These are phyloP conservation scores for Calonectria montana DNA, from an alignment of 2,329 filamentous ascomycete species.

Conservation along the genomic window DNA sequence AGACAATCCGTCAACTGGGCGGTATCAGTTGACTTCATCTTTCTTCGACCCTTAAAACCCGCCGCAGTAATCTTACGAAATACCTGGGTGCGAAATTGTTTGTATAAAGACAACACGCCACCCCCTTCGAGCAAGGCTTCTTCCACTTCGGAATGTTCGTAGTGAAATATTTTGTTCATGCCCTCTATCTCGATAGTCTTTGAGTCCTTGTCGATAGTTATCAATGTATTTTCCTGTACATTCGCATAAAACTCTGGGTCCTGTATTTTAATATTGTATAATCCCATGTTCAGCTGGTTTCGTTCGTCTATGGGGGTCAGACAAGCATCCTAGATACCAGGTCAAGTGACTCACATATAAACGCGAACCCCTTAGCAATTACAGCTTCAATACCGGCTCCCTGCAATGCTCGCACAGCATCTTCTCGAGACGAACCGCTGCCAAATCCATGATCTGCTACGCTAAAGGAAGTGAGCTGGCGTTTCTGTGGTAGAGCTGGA, in stretches of 20 bases:
- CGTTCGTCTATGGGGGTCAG: not conserved
- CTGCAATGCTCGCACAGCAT: not conserved
- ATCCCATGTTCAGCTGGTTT: not conserved
- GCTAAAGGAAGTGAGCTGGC: not conserved
- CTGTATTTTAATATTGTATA: not conserved
- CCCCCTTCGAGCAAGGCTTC: not conserved
- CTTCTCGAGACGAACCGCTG: not conserved
- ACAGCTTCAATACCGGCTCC: not conserved
- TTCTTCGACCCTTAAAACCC: not conserved
- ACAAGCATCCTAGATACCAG: not conserved
- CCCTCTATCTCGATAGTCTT: not conserved
- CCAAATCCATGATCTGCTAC: not conserved
- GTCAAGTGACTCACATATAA: not conserved
- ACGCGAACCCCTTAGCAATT: not conserved
- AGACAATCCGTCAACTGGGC: not conserved
- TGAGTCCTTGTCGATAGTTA: not conserved
- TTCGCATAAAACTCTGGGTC: not conserved
- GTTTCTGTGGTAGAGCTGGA: not conserved
- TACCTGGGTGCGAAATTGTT: not conserved
- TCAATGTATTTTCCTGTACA: not conserved
- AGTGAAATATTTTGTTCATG: not conserved
- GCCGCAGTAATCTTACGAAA: not conserved
- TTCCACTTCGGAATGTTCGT: not conserved
- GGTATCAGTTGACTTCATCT: not conserved
- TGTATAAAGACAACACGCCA: not conserved